Evolutionary conservation across 1,284 basidiomycete genomes (phyloP), one percentile per base, ranked within the genome.

Genomic region (Cutaneotrichosporon sp.): DNA sequence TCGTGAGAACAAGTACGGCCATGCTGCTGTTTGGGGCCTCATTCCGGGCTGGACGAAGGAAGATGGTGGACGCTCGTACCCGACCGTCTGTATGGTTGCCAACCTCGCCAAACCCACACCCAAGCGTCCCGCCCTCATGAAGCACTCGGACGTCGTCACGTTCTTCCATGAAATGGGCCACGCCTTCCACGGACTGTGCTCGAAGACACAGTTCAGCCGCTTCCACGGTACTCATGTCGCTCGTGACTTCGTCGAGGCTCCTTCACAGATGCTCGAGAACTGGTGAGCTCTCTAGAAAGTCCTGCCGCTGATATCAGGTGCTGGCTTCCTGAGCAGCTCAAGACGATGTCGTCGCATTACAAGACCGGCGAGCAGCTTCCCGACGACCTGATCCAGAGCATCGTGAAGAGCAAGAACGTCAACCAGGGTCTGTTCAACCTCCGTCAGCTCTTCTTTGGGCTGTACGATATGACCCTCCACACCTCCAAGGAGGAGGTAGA

Each of bases 181-280:
- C 61, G 87, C 88, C 12, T 90, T 90, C 80, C 89, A 91, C 66
- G 85, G 84, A 1, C 72, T 91, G 45, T 74, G 88, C 48, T 86
- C 84, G 64, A 78, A 76, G 55, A 90, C 87, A 19, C 81, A 80
- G 61, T 90, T 83, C 67, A 72, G 82, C 20, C 78, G 84, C 22
- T 91, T 91, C 81, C 86, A 89, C 61, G 87, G 88, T 7, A 88
- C 86, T 70, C 29, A 32, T 29, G 57, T 59, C 26, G 53, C 57
- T 0, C 44, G 85, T 14, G 89, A 92, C 74, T 92, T 91, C 61
- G 88, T 88, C 6, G 88, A 90, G 72, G 87, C 87, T 0, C 89
- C 88, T 0, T 86, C 84, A 17, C 88, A 91, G 75, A 90, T 91
- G 89, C 77, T 91, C 55, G 90, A 92, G 75, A 89, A 91, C 67